Conservation (phyloP, 2,329 filamentous ascomycete genomes). For the Ceratocystis destructans region DNA sequence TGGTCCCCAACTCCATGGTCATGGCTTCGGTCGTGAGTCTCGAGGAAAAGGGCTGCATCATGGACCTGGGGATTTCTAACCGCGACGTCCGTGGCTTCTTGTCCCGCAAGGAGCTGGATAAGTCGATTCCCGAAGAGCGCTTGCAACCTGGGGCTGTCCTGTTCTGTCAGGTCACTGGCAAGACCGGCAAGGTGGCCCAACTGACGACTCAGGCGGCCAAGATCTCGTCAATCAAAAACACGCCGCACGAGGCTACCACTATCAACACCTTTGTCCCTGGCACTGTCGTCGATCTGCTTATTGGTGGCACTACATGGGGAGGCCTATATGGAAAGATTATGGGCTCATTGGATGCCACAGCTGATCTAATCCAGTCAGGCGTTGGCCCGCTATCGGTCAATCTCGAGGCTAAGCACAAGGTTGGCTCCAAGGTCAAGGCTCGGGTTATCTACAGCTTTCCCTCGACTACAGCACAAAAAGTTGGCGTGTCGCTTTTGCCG, state of each 20-base stretch:
- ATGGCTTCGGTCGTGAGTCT: slow-evolving; percentile 82
- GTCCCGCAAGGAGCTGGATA: slow-evolving; percentile 65
- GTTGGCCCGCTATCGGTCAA: slow-evolving; percentile 54
- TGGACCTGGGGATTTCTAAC: slow-evolving; percentile 71
- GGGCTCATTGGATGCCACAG: slow-evolving; percentile 79
- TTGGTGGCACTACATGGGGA: slow-evolving; percentile 58
- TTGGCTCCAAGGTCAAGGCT: slow-evolving; percentile 71
- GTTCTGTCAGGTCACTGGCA: slow-evolving; percentile 65
- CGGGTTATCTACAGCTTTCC: slow-evolving; percentile 83
- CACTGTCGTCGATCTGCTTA: slow-evolving; percentile 71
- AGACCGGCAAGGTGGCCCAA: slow-evolving; percentile 74
- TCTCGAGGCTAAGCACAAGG: slow-evolving; percentile 63
- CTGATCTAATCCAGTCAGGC: slow-evolving; percentile 81
- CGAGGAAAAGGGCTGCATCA: slow-evolving; percentile 90
- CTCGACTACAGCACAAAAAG: slow-evolving; percentile 60
- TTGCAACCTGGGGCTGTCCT: slow-evolving; percentile 75
- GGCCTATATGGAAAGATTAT: slow-evolving; percentile 86
- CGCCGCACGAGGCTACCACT: slow-evolving; percentile 63
- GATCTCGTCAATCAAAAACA: slow-evolving; percentile 51
- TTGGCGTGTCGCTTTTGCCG: slow-evolving; percentile 79
- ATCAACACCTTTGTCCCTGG: slow-evolving; percentile 86
- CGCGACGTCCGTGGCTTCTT: slow-evolving; percentile 66
- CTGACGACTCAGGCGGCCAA: slow-evolving; percentile 62
- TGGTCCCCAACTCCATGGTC: slow-evolving; percentile 62
- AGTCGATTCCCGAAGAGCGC: slow-evolving; percentile 47